phyloP scores from a whole-genome alignment of 768 basidiomycete species.

The Erythrobasidium yunnanense region DNA sequence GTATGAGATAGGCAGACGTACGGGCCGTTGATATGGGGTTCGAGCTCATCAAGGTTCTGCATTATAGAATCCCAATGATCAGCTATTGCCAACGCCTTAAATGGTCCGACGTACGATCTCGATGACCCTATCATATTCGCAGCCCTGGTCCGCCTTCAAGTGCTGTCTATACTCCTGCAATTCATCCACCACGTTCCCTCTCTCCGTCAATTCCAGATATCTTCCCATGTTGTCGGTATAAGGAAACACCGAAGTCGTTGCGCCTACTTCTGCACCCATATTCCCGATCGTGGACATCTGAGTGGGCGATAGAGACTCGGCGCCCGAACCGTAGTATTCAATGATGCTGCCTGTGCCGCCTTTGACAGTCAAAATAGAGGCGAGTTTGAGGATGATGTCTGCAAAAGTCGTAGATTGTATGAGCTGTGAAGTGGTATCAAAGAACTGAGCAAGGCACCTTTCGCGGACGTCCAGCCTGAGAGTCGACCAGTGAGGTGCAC shows the following conservation, averaged over 20 bases:
- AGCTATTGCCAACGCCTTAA: background rate
- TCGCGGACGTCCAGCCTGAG: slow-evolving; percentile 91
- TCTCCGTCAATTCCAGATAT: slow-evolving; percentile 88
- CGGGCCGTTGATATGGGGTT: slow-evolving; percentile 98
- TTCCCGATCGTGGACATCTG: slow-evolving; percentile 99
- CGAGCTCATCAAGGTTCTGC: slow-evolving; percentile 81
- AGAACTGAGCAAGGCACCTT: slow-evolving; percentile 52
- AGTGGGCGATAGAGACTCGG: slow-evolving; percentile 89
- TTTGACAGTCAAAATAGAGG: slow-evolving; percentile 97
- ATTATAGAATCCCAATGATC: background rate
- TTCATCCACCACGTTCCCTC: slow-evolving; percentile 70
- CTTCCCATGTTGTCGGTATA: slow-evolving; percentile 88
- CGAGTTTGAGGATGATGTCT: slow-evolving; percentile 99
- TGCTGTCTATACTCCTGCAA: slow-evolving; percentile 82
- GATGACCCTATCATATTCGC: slow-evolving; percentile 86
- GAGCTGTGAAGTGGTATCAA: background rate
- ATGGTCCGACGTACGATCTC: slow-evolving; percentile 51
- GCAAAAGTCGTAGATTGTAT: background rate
- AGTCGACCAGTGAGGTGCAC: slow-evolving; percentile 93
- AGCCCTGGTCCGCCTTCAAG: slow-evolving; percentile 70
- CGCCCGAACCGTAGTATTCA: slow-evolving; percentile 89
- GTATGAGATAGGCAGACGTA: too few relatives aligned
- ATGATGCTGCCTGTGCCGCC: slow-evolving; percentile 98
- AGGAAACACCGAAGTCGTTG: slow-evolving; percentile 97
- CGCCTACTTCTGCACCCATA: slow-evolving; percentile 99